Conservation (phyloP, 352 stramenopile genomes). For the Phytophthora macrochlamydospora region DNA sequence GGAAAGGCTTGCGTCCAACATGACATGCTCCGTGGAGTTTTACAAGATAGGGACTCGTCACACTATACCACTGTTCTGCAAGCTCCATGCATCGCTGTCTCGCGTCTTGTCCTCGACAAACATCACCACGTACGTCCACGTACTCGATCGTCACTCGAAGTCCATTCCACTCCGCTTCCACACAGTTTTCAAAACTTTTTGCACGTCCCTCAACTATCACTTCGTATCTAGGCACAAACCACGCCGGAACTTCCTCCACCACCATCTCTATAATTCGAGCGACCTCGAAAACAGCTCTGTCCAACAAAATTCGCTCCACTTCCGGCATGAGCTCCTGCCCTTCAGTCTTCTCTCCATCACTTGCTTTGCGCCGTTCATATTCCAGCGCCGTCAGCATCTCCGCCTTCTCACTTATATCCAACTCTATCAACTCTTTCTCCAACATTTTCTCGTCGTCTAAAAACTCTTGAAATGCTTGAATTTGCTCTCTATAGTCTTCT, state of each 20-base stretch:
- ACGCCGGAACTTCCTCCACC: constrained; percentile 15
- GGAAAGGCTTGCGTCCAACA: constrained; percentile 26
- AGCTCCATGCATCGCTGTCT: constrained; percentile 1
- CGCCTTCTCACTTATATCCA: constrained; percentile 6
- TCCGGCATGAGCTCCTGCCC: constrained; percentile 1
- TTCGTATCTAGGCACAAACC: constrained; percentile 38
- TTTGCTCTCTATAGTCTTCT: constrained; percentile 24
- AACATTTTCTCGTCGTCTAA: not conserved
- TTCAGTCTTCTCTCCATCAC: not conserved
- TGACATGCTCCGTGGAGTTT: constrained; percentile 30
- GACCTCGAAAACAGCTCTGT: constrained; percentile 12
- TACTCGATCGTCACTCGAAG: constrained; percentile 22
- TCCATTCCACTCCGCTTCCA: constrained; percentile 29
- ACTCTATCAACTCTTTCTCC: not conserved
- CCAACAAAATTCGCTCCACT: constrained; percentile 21
- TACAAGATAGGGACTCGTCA: constrained; percentile 19
- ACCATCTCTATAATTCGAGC: not conserved
- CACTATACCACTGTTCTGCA: constrained; percentile 18
- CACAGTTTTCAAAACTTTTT: not conserved
- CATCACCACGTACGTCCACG: not conserved
- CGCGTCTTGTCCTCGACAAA: not conserved
- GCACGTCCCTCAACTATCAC: constrained; percentile 6
- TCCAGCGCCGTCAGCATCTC: constrained; percentile 24
- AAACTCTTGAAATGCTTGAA: constrained; percentile 15
- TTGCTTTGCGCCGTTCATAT: constrained; percentile 21